Evolutionary conservation across 2,329 filamentous ascomycete species (phyloP).

Genomic region (Furcasterigmium sp.): DNA sequence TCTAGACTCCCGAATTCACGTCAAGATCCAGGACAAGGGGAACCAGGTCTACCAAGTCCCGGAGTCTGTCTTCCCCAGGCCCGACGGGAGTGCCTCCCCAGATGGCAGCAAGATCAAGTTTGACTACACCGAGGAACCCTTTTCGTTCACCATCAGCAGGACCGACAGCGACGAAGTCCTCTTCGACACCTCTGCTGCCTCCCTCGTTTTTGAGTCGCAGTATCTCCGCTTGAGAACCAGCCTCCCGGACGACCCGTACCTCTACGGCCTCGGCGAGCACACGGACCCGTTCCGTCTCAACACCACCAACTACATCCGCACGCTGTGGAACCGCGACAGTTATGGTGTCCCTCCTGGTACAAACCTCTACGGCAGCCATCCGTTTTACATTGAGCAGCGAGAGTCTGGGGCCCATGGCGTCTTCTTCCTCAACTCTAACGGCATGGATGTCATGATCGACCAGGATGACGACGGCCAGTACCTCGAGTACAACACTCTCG

Average conservation of each 20-base stretch:
- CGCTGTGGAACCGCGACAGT: slow-evolving; percentile 64
- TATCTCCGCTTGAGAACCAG: slow-evolving; percentile 69
- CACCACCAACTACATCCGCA: slow-evolving; percentile 64
- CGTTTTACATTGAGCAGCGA: slow-evolving; percentile 71
- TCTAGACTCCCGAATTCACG: slow-evolving; percentile 62
- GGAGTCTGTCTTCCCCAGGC: slow-evolving; percentile 59
- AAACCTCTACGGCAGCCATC: slow-evolving; percentile 70
- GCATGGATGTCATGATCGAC: slow-evolving; percentile 73
- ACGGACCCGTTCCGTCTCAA: slow-evolving; percentile 65
- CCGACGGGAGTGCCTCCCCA: slow-evolving; percentile 27
- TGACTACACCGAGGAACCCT: slow-evolving; percentile 42
- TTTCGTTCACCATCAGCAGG: slow-evolving; percentile 58
- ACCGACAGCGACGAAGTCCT: slow-evolving; percentile 40
- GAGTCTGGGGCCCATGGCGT: slow-evolving; percentile 55
- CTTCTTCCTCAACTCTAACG: slow-evolving; percentile 67
- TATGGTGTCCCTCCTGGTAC: slow-evolving; percentile 53
- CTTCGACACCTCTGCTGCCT: slow-evolving; percentile 64
- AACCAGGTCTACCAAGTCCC: slow-evolving; percentile 71
- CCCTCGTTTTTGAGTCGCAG: slow-evolving; percentile 71
- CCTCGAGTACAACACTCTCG: slow-evolving; percentile 74
- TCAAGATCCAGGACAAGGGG: slow-evolving; percentile 67
- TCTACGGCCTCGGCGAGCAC: slow-evolving; percentile 79
- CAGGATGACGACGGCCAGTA: slow-evolving; percentile 58
- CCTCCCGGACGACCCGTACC: slow-evolving; percentile 61
- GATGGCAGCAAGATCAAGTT: slow-evolving; percentile 40